These are phyloP conservation scores for Backusella sp. DNA, from an alignment of 192 early-diverging fungal species.

Conservation along the genomic window DNA sequence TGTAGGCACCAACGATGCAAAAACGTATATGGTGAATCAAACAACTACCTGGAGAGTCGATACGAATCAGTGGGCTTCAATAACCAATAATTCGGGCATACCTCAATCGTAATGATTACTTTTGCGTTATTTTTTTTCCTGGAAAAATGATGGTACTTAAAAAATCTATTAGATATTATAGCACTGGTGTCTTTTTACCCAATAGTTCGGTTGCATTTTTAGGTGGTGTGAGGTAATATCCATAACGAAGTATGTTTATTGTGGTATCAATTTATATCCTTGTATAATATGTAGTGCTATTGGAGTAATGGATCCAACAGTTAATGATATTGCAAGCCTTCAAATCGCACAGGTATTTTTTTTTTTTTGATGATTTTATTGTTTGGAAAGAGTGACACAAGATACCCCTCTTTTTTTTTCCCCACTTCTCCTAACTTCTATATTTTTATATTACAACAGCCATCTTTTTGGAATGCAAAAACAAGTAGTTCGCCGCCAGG, in stretches of 20 bases:
- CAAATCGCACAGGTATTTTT: not conserved
- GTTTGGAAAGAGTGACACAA: too few relatives aligned
- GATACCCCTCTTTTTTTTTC: too few relatives aligned
- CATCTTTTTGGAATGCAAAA: slow-evolving; percentile 7
- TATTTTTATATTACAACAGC: not conserved
- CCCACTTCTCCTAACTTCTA: too few relatives aligned
- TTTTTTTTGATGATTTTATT: too few relatives aligned
- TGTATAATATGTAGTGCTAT: slow-evolving; percentile 1
- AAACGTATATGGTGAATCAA: not conserved
- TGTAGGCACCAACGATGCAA: not conserved
- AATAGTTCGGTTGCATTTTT: not conserved
- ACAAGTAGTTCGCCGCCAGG: not conserved
- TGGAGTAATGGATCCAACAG: not conserved
- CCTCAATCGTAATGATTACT: not conserved
- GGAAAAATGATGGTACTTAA: not conserved
- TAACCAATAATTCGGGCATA: not conserved
- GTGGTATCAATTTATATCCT: too few relatives aligned
- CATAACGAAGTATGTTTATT: not conserved
- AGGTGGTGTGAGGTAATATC: not conserved
- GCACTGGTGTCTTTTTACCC: not conserved
- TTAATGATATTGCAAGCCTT: not conserved
- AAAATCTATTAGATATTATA: not conserved
- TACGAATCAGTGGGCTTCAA: not conserved
- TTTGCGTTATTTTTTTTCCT: not conserved
- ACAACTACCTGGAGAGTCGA: not conserved